Evolutionary conservation across 1,284 basidiomycete species (phyloP).

Genomic region (Pseudozyma tsukubaensis): DNA sequence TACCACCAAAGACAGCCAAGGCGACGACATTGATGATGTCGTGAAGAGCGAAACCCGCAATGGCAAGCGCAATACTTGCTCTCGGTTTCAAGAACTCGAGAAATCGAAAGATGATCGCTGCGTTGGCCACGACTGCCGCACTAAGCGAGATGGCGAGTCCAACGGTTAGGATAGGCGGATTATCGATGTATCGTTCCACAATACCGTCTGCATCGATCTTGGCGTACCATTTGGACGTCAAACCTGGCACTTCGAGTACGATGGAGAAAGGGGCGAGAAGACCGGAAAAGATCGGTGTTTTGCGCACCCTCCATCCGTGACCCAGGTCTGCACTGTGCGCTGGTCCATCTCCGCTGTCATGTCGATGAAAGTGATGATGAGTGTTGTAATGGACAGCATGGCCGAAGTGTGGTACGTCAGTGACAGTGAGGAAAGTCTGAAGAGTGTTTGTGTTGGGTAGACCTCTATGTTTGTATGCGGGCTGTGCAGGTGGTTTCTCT

Average conservation of each 20-base stretch:
- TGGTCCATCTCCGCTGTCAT: too few species aligned
- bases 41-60: slow-evolving; percentile 73
- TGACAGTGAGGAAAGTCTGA: slow-evolving; percentile 31
- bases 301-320: slow-evolving; percentile 35
- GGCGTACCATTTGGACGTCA: slow-evolving; percentile 59
- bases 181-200: slow-evolving; percentile 48
- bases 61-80: slow-evolving; percentile 75
- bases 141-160: slow-evolving; percentile 78
- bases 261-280: slow-evolving; percentile 81
- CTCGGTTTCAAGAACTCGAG: slow-evolving; percentile 71
- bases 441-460: slow-evolving; percentile 20
- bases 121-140: slow-evolving; percentile 78
- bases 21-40: slow-evolving; percentile 79
- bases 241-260: slow-evolving; percentile 73
- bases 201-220: slow-evolving; percentile 28
- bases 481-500: neutral
- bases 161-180: slow-evolving; percentile 73
- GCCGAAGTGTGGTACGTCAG: slow-evolving; percentile 2
- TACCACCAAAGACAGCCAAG: slow-evolving; percentile 76
- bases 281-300: slow-evolving; percentile 72
- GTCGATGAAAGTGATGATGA: neutral
- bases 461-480: neutral
- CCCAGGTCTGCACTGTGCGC: neutral
- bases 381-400: neutral
- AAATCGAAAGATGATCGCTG: slow-evolving; percentile 78